Percentiles rank a stretch among this genome's conserved stretches.
These are phyloP conservation scores for Actinidia chinensis DNA, from an alignment of 179 eudicot genomes.

Conservation along the genomic window DNA sequence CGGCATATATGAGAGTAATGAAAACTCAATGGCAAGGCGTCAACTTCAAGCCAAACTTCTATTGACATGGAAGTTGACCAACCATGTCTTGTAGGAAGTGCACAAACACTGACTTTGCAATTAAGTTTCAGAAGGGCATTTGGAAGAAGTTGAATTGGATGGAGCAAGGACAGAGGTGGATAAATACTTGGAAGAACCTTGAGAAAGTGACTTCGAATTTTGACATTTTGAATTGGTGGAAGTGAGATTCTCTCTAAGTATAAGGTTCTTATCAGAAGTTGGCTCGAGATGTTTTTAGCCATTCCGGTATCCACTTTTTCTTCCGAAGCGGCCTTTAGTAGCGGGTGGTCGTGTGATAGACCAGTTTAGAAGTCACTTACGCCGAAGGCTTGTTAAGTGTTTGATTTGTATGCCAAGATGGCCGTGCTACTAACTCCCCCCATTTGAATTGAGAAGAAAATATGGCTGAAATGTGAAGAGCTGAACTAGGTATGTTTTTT, in stretches of 20 bases:
- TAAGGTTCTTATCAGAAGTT: not conserved
- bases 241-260: not conserved
- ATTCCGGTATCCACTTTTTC: not conserved
- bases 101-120: not conserved
- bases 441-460: not conserved
- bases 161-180: not conserved
- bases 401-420: constrained; percentile 9
- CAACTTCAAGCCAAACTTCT: not conserved
- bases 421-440: not conserved
- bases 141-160: not conserved
- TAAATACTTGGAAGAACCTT: not conserved
- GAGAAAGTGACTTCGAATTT: not conserved
- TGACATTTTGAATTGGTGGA: constrained; percentile 10
- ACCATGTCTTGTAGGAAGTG: not conserved
- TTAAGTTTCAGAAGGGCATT: not conserved
- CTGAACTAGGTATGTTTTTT: not conserved
- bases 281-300: not conserved
- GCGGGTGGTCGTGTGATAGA: not conserved
- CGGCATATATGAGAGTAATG: not conserved
- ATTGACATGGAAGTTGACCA: not conserved
- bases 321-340: not conserved
- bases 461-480: not conserved
- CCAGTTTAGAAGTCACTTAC: not conserved
- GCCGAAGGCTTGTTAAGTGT: not conserved
- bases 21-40: too few relatives aligned